These are phyloP conservation scores for Ramaria sp. DNA, from an alignment of 768 basidiomycete genomes.

Conservation along the genomic window DNA sequence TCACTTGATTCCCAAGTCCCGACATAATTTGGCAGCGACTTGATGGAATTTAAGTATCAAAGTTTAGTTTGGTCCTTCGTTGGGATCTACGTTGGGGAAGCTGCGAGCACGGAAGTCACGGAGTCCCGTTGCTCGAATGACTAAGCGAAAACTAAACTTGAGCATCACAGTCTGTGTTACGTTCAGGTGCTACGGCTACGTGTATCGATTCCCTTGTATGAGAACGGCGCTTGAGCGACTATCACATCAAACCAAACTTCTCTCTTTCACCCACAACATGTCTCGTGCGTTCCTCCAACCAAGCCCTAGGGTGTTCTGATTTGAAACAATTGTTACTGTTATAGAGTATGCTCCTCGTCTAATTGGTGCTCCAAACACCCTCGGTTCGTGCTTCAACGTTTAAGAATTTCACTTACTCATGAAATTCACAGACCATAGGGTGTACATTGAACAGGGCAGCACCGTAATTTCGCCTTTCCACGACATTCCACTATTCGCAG, in stretches of 20 bases:
- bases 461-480: constrained; percentile 81
- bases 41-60: too few species aligned
- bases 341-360: constrained; percentile 64
- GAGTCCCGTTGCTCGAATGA: background rate
- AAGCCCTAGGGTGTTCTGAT: too few species aligned
- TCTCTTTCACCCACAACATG: constrained; percentile 1
- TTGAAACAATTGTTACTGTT: too few species aligned
- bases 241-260: constrained; percentile 1
- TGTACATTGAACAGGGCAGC: constrained; percentile 86
- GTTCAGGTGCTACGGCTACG: background rate
- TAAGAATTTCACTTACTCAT: background rate
- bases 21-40: too few species aligned
- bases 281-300: constrained; percentile 2
- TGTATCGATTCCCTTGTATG: constrained; percentile 5
- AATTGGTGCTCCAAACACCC: constrained; percentile 85
- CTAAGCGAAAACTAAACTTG: background rate
- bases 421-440: constrained; percentile 68
- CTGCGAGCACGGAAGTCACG: background rate
- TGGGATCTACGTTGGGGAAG: too few species aligned
- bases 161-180: background rate
- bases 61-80: too few species aligned
- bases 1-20: too few species aligned
- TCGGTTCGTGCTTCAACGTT: constrained; percentile 45
- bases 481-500: constrained; percentile 96
- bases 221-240: constrained; percentile 7